These are phyloP conservation scores for Nymphaea thermarum DNA, from an alignment of 164 flowering plant species.

Conservation along the genomic window DNA sequence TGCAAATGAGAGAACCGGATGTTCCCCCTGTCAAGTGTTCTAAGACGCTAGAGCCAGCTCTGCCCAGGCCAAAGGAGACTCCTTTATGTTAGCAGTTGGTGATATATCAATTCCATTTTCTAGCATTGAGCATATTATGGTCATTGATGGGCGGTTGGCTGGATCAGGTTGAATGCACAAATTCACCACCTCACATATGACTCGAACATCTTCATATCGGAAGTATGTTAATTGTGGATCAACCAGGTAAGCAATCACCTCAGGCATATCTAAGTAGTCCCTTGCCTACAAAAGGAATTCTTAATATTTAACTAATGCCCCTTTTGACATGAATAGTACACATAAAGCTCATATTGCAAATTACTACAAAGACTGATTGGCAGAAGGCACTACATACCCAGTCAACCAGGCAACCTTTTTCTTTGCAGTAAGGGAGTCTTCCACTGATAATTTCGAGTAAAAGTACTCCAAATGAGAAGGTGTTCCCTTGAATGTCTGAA, in stretches of 20 bases:
- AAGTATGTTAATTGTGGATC: constrained; percentile 75
- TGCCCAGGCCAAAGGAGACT: constrained; percentile 93
- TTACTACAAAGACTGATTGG: not conserved
- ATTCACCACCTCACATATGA: constrained; percentile 55
- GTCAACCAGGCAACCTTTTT: constrained; percentile 40
- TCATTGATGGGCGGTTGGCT: constrained; percentile 42
- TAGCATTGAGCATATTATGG: constrained; percentile 38
- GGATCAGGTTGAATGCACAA: constrained; percentile 45
- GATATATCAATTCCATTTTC: constrained; percentile 63
- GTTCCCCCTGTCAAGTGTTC: not conserved
- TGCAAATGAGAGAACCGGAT: not conserved
- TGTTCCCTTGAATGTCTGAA: constrained; percentile 43
- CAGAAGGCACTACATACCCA: constrained; percentile 37
- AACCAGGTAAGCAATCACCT: constrained; percentile 52
- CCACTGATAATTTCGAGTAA: constrained; percentile 83
- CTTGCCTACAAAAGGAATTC: constrained; percentile 45
- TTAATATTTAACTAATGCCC: not conserved
- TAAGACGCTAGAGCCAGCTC: constrained; percentile 20
- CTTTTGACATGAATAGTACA: not conserved
- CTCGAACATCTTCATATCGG: constrained; percentile 55
- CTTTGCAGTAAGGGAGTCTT: constrained; percentile 51
- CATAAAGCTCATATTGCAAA: not conserved
- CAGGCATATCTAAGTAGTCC: constrained; percentile 58
- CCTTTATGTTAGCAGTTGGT: constrained; percentile 33
- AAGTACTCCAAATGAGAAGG: constrained; percentile 65